Evolutionary conservation across 1,284 basidiomycete genomes (phyloP), one percentile per base, ranked within the genome.

Genomic region (Irpex sp.): DNA sequence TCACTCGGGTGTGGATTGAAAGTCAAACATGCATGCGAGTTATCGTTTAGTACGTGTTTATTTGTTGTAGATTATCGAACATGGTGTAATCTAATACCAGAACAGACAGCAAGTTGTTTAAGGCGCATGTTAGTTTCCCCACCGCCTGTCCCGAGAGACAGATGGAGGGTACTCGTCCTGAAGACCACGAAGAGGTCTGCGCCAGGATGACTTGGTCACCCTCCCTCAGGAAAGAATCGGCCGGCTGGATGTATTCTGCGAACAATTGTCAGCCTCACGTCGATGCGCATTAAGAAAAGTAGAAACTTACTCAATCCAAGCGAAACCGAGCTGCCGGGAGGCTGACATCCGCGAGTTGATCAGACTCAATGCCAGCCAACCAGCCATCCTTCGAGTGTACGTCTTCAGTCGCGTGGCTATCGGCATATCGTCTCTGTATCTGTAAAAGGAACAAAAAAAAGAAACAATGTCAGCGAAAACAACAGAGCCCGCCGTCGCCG

Each of bases 181-280:
- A 57, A 26, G 60, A 57, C 54, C 60, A 35, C 60, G 60, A 56
- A 57, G 54, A 61, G 60, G 60, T 57, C 60, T 61, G 60, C 60
- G 46, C 60, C 36, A 33, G 56, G 56, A 58, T 9, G 56, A 21
- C 47, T 5, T 36, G n/a, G 3, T 33, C 51, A 37, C 59, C 47
- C 46, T 59, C 59, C 58, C 50, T 60, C 59, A 54, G 50, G 59
- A 43, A 53, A 43, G 39, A 49, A 15, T 51, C n/a, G 53, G 53
- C 53, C 53, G 33, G 15, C 31, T 35, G 53, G 26, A 55, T 31
- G 11, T 55, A 13, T 55, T 35, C 53, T 55, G 31, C 11, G 33
- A 9, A 11, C 11, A 11, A 35, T 15, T 55, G 31, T 55, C 53
- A 33, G 53, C 53, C 31, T 55, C 53, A 51, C 21, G 9, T 26